Evolutionary conservation across 192 early-diverging fungal genomes (phyloP).

Genomic region (Rhizoclosmatium sp.): DNA sequence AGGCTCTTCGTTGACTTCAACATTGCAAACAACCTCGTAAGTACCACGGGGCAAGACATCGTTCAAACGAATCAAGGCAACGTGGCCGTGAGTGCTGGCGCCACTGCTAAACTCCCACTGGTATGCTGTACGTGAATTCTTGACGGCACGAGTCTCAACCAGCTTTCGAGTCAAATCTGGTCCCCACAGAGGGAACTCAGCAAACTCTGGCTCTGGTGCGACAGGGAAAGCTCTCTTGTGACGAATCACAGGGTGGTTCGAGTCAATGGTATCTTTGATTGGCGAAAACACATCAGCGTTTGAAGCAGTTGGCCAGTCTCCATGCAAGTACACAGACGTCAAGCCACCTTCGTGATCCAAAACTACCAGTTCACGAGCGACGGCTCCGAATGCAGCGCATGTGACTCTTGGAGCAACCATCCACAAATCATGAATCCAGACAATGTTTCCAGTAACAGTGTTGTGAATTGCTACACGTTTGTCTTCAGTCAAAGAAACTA

Average conservation of each 20-base stretch:
- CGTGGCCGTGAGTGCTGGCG: slow-evolving; percentile 36
- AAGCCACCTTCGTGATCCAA: slow-evolving; percentile 39
- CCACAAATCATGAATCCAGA: slow-evolving; percentile 43
- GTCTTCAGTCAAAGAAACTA: slow-evolving; percentile 41
- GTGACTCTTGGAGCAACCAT: slow-evolving; percentile 36
- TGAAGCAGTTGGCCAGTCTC: slow-evolving; percentile 39
- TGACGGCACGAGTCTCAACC: slow-evolving; percentile 21
- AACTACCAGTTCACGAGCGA: slow-evolving; percentile 32
- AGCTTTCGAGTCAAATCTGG: slow-evolving; percentile 10
- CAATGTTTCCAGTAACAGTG: slow-evolving; percentile 43
- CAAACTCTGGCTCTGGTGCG: slow-evolving; percentile 41
- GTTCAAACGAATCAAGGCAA: slow-evolving; percentile 37
- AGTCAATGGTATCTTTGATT: background rate
- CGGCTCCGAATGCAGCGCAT: slow-evolving; percentile 14
- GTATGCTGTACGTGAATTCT: slow-evolving; percentile 21
- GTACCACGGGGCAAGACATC: slow-evolving; percentile 38
- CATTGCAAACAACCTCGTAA: slow-evolving; percentile 43
- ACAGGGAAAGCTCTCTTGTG: slow-evolving; percentile 30
- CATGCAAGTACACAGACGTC: slow-evolving; percentile 31
- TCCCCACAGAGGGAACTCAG: slow-evolving; percentile 28
- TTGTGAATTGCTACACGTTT: slow-evolving; percentile 42
- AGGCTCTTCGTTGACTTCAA: slow-evolving; percentile 34
- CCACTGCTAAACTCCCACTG: slow-evolving; percentile 38
- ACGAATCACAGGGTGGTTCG: slow-evolving; percentile 23
- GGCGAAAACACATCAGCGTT: slow-evolving; percentile 37